Evolutionary conservation across 2,329 filamentous ascomycete species (phyloP).

Genomic region (Sclerotinia spermophila): DNA sequence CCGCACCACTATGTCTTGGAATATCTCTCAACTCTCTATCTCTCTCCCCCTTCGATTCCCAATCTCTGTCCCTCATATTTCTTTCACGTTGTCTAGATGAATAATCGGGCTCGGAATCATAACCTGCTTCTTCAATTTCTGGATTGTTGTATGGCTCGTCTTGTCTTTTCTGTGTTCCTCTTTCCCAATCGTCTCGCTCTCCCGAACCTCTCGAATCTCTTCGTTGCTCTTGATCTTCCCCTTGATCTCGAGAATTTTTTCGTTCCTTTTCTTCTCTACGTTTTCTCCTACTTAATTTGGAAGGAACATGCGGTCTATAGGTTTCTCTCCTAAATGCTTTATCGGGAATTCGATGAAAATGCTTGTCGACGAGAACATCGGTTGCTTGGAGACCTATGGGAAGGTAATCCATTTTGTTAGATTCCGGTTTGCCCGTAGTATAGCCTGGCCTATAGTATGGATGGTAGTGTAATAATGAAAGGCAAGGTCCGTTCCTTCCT

Average conservation of each 20-base stretch:
- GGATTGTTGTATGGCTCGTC: conserved; percentile 14
- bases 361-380: conserved; percentile 24
- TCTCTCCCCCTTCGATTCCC: not conserved
- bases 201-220: not conserved
- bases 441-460: not conserved
- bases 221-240: not conserved
- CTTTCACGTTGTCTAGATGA: not conserved
- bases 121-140: conserved; percentile 11
- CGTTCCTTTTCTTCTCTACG: not conserved
- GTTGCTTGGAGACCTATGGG: conserved; percentile 20
- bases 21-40: conserved; percentile 7
- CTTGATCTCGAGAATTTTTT: not conserved
- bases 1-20: conserved; percentile 13
- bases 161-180: not conserved
- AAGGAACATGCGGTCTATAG: conserved; percentile 25
- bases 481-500: conserved; percentile 7
- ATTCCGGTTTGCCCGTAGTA: not conserved
- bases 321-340: conserved; percentile 24
- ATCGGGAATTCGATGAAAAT: conserved; percentile 29
- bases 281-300: not conserved
- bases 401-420: conserved; percentile 7
- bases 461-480: not conserved
- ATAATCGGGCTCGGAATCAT: conserved; percentile 16
- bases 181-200: not conserved
- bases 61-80: conserved; percentile 4